Base-by-base conservation (phyloP, 129 eudicot genomes). In the Heracleum sosnowskyi region DNA sequence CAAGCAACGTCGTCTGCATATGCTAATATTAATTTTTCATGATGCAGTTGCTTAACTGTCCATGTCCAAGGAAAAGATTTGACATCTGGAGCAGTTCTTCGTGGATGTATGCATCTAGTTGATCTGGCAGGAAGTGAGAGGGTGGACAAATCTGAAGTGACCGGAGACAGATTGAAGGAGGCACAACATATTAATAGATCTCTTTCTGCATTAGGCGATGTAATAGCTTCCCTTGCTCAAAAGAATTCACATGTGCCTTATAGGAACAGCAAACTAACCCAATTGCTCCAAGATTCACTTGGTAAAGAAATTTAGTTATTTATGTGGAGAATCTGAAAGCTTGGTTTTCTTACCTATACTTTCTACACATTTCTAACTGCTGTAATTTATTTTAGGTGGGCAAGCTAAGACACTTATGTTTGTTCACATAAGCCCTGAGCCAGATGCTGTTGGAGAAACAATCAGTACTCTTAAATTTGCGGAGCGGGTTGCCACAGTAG, bases 61-160 rank as follows among this genome's bases (percentile, higher is more conserved):
- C 99, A 96, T 84, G 97, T 96, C 77, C 97, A 92, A 96, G 99
- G 99, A 81, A 87, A 83, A 81, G 99, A 96, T 83, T 70, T 96
- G 78, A 89, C 99, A 47, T 83, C 99, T 22, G 97, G 97, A 81
- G 82, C 80, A 18, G 53, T 87, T 80, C 90, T 88, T 34, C 99
- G 90, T 33, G 99, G 99, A 44, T 96, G 99, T 85, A 96, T 96
- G 99, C 99, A 96, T 90, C 88, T 96, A 84, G 99, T 96, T 82
- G 99, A 96, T 86, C 81, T 96, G 47, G 99, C 99, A 5, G 99
- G 99, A 76, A 96, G 99, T 64, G 99, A 96, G 86, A 86, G 99
- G 81, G 99, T 96, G 10, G 97, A 96, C 78, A 96, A 96, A 86
- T 96, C 99, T 75, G 99, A 92, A 85, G 99, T 88, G 33, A 87